Conservation (phyloP, 768 basidiomycete species). For the Collybiopsis confluens region DNA sequence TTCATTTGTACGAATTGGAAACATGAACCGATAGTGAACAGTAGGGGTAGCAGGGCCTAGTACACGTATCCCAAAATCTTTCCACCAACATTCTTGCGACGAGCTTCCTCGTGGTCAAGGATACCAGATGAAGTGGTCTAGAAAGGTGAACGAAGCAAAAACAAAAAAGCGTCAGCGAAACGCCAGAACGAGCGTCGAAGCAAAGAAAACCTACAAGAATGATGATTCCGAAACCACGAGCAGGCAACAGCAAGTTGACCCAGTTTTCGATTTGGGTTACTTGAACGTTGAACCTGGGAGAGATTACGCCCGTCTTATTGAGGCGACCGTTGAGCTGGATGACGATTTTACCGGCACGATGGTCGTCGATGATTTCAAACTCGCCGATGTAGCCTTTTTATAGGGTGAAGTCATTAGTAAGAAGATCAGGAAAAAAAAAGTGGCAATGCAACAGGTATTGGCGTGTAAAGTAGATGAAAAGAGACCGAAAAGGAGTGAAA, state of each 20-base stretch:
- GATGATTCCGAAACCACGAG: slow-evolving; percentile 94
- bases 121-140: slow-evolving; percentile 98
- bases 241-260: slow-evolving; percentile 95
- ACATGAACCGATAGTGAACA: too few relatives aligned
- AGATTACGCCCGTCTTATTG: slow-evolving; percentile 99
- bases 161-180: neutral
- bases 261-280: slow-evolving; percentile 89
- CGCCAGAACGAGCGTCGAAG: too few relatives aligned
- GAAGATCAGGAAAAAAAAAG: too few relatives aligned
- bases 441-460: too few relatives aligned
- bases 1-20: too few relatives aligned
- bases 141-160: neutral
- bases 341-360: slow-evolving; percentile 97
- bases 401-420: slow-evolving; percentile 11
- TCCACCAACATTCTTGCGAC: slow-evolving; percentile 96
- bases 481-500: slow-evolving; percentile 14
- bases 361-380: slow-evolving; percentile 98
- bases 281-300: slow-evolving; percentile 97
- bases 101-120: slow-evolving; percentile 97
- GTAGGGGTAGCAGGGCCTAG: too few relatives aligned
- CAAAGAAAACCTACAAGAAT: slow-evolving; percentile 65
- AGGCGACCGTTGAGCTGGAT: slow-evolving; percentile 97
- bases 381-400: slow-evolving; percentile 90
- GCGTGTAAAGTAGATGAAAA: neutral
- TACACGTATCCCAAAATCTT: slow-evolving; percentile 93